Base-by-base conservation (phyloP, 2,329 filamentous ascomycete species). In the Westerdykella ornata region DNA sequence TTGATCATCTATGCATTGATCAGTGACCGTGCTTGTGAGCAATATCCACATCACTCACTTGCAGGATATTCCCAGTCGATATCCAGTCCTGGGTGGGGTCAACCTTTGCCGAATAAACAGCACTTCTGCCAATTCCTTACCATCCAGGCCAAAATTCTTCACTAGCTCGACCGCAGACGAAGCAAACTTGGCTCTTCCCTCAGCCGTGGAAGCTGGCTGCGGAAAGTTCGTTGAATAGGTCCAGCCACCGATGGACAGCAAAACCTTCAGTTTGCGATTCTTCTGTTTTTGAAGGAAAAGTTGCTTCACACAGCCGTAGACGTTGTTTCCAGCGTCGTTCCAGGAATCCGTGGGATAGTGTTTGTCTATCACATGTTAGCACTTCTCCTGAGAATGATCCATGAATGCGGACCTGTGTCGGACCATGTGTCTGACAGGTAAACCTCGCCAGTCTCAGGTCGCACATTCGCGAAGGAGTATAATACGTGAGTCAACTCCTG, bases 391-490 rank as follows among this genome's bases (percentile, higher is more conserved):
- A 17, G 30, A 33, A 15, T 5, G 16, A 17, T 14, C 11, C n/a
- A 11, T 26, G 22, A 37, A 17, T 8, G 28, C 14, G 5, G 18
- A 28, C 34, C 38, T 14, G 33, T 45, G 32, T 62, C 59, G 6
- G 59, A 53, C 37, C 53, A 62, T 3, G 41, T 44, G 42, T 63
- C 59, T 4, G 52, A 58, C 8, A 62, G 39, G 35, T 55, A 45
- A 33, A 67, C 88, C 66, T 94, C 86, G 37, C 90, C 90, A 22
- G 22, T 26, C 22, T 76, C 80, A 3, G 90, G 85, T 2, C 79
- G 77, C 44, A 95, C 78, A 62, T 96, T 94, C 59, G 87, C 90
- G 68, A 97, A 97, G 13, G 89, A 76, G 56, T 96, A 96, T 13
- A 96, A 78, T 4, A 97, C 69, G 59, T 97, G 90, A 0, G 89